Conservation (phyloP, 2,329 filamentous ascomycete genomes). For the Emericellopsis cladophorae region DNA sequence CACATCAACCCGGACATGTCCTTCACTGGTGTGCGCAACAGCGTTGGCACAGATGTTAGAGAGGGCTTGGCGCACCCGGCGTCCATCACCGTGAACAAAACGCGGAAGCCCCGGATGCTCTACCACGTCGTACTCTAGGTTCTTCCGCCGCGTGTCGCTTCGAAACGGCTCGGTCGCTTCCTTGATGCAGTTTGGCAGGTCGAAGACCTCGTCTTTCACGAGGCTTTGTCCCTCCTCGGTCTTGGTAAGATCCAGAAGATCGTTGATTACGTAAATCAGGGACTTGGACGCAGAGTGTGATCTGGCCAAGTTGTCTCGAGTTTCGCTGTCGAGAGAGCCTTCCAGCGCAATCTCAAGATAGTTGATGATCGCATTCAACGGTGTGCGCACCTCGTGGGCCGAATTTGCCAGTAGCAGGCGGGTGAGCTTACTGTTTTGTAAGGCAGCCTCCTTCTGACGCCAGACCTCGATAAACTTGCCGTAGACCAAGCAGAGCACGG, state of each 20-base stretch:
- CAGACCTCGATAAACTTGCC: constrained; percentile 84
- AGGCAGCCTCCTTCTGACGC: constrained; percentile 75
- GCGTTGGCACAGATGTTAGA: constrained; percentile 79
- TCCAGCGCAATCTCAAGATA: constrained; percentile 87
- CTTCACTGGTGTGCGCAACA: constrained; percentile 60
- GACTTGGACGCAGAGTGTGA: constrained; percentile 90
- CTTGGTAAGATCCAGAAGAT: constrained; percentile 78
- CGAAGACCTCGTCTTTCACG: constrained; percentile 70
- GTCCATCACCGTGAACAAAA: constrained; percentile 65
- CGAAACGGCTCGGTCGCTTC: constrained; percentile 67
- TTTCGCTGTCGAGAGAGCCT: constrained; percentile 66
- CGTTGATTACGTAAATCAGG: constrained; percentile 87
- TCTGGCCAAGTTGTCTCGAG: constrained; percentile 68
- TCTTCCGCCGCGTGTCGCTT: constrained; percentile 64
- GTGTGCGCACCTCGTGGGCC: constrained; percentile 82
- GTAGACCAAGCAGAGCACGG: constrained; percentile 78
- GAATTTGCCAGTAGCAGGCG: constrained; percentile 72
- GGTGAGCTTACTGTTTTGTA: constrained; percentile 74
- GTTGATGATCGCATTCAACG: constrained; percentile 87
- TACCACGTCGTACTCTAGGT: constrained; percentile 55
- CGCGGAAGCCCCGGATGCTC: constrained; percentile 57
- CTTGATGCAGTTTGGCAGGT: constrained; percentile 56
- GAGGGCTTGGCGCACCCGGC: constrained; percentile 69
- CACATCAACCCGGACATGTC: constrained; percentile 58
- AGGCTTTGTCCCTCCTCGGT: constrained; percentile 70